Percentiles rank a stretch among this genome's conserved stretches.
Conservation (phyloP, 805 yeast species). For the Huiozyma sinensis region DNA sequence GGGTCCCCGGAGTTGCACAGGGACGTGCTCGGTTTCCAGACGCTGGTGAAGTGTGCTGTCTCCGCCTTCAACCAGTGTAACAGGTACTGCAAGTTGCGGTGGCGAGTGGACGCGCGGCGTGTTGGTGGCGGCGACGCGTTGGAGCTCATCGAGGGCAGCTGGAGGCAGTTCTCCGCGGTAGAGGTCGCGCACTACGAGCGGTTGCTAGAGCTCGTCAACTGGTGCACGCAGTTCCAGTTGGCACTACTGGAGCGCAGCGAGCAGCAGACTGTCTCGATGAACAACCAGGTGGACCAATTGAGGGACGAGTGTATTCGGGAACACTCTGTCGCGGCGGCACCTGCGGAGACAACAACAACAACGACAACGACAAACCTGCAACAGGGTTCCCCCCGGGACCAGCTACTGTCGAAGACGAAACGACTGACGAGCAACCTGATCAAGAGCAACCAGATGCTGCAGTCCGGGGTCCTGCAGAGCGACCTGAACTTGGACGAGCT, state of each 20-base stretch:
- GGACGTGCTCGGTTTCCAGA: constrained; percentile 8
- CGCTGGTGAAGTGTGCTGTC: constrained; percentile 7
- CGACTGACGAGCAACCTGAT: constrained; percentile 23
- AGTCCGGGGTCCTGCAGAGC: constrained; percentile 26
- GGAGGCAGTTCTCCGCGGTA: not conserved
- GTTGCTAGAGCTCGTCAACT: constrained; percentile 10
- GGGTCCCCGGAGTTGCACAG: no score
- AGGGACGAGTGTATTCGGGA: constrained; percentile 13
- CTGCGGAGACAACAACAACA: not conserved
- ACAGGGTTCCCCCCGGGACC: constrained; percentile 14
- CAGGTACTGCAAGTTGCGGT: constrained; percentile 8
- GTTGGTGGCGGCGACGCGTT: constrained; percentile 4
- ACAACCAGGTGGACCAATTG: constrained; percentile 9
- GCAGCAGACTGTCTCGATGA: constrained; percentile 1
- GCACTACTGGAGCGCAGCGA: constrained; percentile 3
- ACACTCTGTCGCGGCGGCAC: constrained; percentile 1
- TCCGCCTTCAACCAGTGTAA: constrained; percentile 11
- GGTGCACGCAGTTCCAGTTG: constrained; percentile 14
- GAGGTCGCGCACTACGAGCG: not conserved
- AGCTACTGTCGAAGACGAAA: constrained; percentile 20
- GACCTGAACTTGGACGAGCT: constrained; percentile 27
- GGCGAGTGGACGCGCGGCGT: constrained; percentile 2
- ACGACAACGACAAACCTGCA: constrained; percentile 2
- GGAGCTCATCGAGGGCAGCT: not conserved
- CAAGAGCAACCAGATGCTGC: constrained; percentile 25